phyloP scores from a whole-genome alignment of 495 filamentous ascomycete species.

The Penicillium manginii region DNA sequence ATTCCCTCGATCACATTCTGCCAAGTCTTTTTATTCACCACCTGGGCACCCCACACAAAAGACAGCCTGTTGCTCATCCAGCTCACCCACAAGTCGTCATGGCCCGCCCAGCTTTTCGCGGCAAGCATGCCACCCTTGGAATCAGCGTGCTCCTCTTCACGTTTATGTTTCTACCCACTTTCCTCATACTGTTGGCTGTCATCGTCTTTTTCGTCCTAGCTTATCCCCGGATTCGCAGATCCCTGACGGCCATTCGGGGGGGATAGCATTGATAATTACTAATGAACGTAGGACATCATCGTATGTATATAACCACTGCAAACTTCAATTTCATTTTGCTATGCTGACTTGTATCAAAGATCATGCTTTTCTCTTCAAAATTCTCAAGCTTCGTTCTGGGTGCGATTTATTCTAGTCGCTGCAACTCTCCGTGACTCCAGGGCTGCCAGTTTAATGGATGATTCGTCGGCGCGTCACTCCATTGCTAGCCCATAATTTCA shows the following conservation, averaged over 20 bases:
- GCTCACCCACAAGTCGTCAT: conserved; percentile 24
- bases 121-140: conserved; percentile 38
- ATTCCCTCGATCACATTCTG: background rate
- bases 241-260: conserved; percentile 1
- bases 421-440: too few species aligned
- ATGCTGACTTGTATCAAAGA: too few species aligned
- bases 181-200: conserved; percentile 42
- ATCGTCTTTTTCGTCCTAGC: conserved; percentile 39
- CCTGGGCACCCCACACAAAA: too few species aligned
- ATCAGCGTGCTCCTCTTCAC: conserved; percentile 43
- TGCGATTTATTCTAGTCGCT: too few species aligned
- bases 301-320: background rate
- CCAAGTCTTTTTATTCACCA: background rate
- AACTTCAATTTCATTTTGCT: background rate
- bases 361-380: too few species aligned
- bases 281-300: background rate
- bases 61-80: too few species aligned
- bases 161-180: conserved; percentile 47
- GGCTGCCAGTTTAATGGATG: too few species aligned
- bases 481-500: too few species aligned
- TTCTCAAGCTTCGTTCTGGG: too few species aligned
- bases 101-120: conserved; percentile 36
- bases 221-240: conserved; percentile 37
- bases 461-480: too few species aligned
- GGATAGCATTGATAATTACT: background rate